Base-by-base conservation (phyloP, 2,329 filamentous ascomycete species). In the Polychaeton citri region DNA sequence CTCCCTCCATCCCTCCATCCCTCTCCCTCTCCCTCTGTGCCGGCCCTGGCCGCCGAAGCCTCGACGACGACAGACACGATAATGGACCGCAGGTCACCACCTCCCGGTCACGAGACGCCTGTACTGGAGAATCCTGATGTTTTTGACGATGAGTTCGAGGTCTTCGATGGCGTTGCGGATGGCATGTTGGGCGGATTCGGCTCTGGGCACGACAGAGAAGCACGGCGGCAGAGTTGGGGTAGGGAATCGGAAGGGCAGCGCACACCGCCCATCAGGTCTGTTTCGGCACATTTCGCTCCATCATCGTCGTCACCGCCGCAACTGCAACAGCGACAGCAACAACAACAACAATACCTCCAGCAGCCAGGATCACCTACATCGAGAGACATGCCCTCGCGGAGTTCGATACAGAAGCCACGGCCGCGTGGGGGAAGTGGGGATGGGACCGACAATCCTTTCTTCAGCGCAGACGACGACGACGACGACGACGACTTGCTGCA, bases 91-190 rank as follows among this genome's bases (percentile, higher is more conserved):
- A 32, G 30, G 24, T 52, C 49, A 32, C 38, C 51, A 39, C 42
- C 49, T 38, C 47, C 52, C 40, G 51, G 40, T 37, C 42, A 47
- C 40, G 37, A 36, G 40, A 52, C 49, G 32, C 47, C 51, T 12
- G 42, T 43, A 18, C 41, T 43, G 21, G 57, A 54, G 41, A 59
- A 56, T 38, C 47, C 52, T 35, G 58, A 69, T 50, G 58, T 68
- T 37, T 68, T 69, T 44, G 63, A 61, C 50, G 65, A 69, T 48
- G 62, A 66, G 41, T 61, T 58, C 45, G 65, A 64, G 42, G 48
- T 64, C 36, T 52, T 56, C 33, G 59, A 61, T 33, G 55, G 52
- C 21, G 56, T 65, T 19, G 63, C 60, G 37, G 63, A 66, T 40
- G 24, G 24, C 7, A 4, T 28, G 12, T 12, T 28, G 24, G 5